These are phyloP conservation scores for Carex sylvatica DNA, from an alignment of 202 grass and related monocot species.

Conservation along the genomic window DNA sequence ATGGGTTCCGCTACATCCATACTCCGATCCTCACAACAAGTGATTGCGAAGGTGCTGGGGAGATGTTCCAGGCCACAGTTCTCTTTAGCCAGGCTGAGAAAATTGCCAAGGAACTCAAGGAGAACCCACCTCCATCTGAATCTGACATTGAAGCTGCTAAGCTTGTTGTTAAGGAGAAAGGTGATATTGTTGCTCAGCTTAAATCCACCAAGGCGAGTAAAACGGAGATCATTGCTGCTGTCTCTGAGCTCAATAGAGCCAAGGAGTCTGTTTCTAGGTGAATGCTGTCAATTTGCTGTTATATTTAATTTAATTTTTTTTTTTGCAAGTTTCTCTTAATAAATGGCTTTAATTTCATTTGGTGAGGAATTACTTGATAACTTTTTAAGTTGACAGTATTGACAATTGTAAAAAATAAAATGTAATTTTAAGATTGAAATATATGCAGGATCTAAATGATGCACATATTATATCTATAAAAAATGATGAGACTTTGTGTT, in stretches of 20 bases:
- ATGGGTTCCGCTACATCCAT: conserved; percentile 75
- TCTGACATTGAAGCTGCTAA: conserved; percentile 74
- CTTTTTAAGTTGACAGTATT: background rate
- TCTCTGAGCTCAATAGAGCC: conserved; percentile 54
- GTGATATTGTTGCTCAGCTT: conserved; percentile 47
- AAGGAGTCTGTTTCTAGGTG: conserved; percentile 52
- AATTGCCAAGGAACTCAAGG: conserved; percentile 65
- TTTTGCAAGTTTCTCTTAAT: background rate
- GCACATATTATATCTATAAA: background rate
- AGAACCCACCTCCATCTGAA: conserved; percentile 61
- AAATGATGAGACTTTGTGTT: background rate
- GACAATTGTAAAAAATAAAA: background rate
- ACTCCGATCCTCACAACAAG: conserved; percentile 93
- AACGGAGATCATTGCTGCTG: conserved; percentile 50
- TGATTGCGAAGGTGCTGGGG: conserved; percentile 90
- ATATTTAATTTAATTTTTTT: background rate
- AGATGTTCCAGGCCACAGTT: conserved; percentile 91
- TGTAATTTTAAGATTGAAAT: background rate
- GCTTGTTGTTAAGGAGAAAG: conserved; percentile 61
- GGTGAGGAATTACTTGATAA: background rate
- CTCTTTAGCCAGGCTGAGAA: conserved; percentile 83
- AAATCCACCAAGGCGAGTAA: conserved; percentile 76
- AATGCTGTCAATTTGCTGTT: background rate
- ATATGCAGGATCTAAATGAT: background rate
- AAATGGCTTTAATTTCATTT: background rate